Conservation (phyloP, 2,329 filamentous ascomycete species). For the Epichloe amarillans region DNA sequence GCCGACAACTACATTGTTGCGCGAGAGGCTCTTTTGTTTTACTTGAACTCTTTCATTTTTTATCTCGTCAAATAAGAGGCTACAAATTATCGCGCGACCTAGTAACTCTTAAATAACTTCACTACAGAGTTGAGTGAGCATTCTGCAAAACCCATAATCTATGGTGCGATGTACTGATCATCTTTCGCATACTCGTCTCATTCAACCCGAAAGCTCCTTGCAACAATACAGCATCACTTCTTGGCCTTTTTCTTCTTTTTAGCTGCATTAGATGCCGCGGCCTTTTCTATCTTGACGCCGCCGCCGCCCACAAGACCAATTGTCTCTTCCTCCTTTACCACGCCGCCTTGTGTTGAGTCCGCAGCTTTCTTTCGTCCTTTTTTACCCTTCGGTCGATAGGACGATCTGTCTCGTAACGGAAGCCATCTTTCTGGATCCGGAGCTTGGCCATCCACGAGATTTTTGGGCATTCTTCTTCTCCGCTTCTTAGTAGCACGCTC, state of each 20-base stretch:
- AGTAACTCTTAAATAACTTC: not conserved
- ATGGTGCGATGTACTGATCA: not conserved
- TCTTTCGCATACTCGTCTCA: not conserved
- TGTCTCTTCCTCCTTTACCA: conserved; percentile 60
- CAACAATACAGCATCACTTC: conserved; percentile 24
- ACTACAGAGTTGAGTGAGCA: not conserved
- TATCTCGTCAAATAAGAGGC: not conserved
- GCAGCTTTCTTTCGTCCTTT: conserved; percentile 71
- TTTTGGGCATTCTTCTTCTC: conserved; percentile 54
- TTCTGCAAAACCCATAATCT: too few species aligned
- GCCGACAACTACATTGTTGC: not conserved
- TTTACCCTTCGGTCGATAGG: conserved; percentile 79
- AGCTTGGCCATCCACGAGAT: conserved; percentile 63
- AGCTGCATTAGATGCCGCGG: conserved; percentile 24
- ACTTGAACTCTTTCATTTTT: not conserved
- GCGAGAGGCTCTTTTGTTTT: not conserved
- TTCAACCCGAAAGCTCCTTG: not conserved
- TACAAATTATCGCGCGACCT: too few species aligned
- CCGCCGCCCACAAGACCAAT: conserved; percentile 50
- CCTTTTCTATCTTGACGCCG: conserved; percentile 52
- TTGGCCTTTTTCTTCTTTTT: conserved; percentile 41
- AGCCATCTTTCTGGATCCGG: conserved; percentile 89
- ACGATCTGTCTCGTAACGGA: conserved; percentile 75
- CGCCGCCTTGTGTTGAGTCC: conserved; percentile 74
- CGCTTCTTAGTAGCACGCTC: conserved; percentile 39